Base-by-base conservation (phyloP, 345 rosid species). In the Cochlearia excelsa region DNA sequence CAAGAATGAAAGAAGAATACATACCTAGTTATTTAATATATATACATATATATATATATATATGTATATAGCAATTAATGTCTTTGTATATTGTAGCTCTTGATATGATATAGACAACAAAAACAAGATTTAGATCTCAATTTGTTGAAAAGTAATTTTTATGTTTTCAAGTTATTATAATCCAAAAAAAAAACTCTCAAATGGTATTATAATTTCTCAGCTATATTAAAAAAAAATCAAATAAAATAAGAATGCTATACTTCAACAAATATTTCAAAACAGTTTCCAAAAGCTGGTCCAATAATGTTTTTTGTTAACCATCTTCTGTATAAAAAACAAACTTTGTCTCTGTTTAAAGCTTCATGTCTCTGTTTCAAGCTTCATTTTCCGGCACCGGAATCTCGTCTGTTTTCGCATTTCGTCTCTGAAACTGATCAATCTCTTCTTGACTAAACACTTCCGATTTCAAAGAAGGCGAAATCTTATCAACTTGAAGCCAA, bases 401-500 rank as follows among this genome's bases (percentile, higher is more conserved):
- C 41, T 51, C 82, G 30, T 49, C 65, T 7, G 73, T 38, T 62
- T 66, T 71, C 3, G 67, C 46, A n/a, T 72, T 75, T 65, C 80
- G 68, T 64, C 69, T 72, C 72, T 74, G 81, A 67, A 77, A 42
- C 69, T 72, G 75, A 73, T 75, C 79, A 45, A 72, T 46, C 56
- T 83, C 87, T 7, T 72, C 71, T 57, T 74, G 78, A 8, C 84
- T 81, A 66, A 83, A 80, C 30, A 83, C 78, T 69, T 81, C 94
- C 1, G 80, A 71, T 65, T 82, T 82, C 68, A 82, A 29, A 10
- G 81, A 64, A n/a, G 94, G 80, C 35, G 67, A 71, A 3, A 83
- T 77, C 50, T 83, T 83, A 54, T 84, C 77, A 38, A 82, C 87
- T 45, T 84, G 86, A 47, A 83, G 65, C 90, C 95, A 82, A 11